Evolutionary conservation across 1,284 basidiomycete genomes (phyloP).

Genomic region (Ceratobasidium theobromae): DNA sequence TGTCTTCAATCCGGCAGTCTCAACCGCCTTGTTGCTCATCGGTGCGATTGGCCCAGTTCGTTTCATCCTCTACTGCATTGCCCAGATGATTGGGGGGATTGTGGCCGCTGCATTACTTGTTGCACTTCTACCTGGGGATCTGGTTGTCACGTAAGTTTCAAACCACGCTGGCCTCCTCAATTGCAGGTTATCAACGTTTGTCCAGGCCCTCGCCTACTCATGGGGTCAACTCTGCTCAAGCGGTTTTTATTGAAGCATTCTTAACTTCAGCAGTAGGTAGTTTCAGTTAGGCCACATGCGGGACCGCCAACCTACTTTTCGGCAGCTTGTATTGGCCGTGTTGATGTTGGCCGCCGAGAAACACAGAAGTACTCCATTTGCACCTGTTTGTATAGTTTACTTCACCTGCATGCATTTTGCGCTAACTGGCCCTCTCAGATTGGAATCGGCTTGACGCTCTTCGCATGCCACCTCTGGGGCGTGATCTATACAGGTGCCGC

Average conservation of each 20-base stretch:
- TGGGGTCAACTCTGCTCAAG: conserved; percentile 31
- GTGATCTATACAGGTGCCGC: conserved; percentile 60
- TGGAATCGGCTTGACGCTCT: conserved; percentile 69
- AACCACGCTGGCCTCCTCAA: neutral
- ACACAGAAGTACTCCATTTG: conserved; percentile 30
- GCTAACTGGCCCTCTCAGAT: conserved; percentile 45
- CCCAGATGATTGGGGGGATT: conserved; percentile 65
- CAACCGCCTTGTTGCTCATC: conserved; percentile 59
- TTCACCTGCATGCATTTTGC: neutral
- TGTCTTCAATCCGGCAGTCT: conserved; percentile 69
- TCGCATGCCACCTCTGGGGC: conserved; percentile 63
- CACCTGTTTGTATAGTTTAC: conserved; percentile 17
- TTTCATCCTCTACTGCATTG: conserved; percentile 62
- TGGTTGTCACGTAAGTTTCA: conserved; percentile 56
- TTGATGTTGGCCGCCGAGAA: conserved; percentile 32
- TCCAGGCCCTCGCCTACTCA: conserved; percentile 14
- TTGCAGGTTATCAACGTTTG: neutral
- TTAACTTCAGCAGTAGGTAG: conserved; percentile 30
- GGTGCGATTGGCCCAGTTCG: conserved; percentile 62
- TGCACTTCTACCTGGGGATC: conserved; percentile 60
- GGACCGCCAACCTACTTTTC: neutral
- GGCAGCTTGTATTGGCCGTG: conserved; percentile 31
- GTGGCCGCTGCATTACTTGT: conserved; percentile 60
- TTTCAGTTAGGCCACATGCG: neutral
- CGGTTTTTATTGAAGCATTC: conserved; percentile 33